Evolutionary conservation across 176 grass and related monocot species (phyloP).

Genomic region (Hordeum vulgare): MorexV3_pseudomolecules_assembly NC_058519.1:605597509-605598008

Average conservation of each 20-base stretch:
- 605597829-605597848: conserved; percentile 90
- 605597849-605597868: conserved; percentile 92
- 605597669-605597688: conserved; percentile 77
- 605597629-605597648: conserved; percentile 89
- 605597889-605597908: neutral
- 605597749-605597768: conserved; percentile 20
- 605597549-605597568: conserved; percentile 84
- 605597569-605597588: neutral
- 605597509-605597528: conserved; percentile 80
- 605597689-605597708: conserved; percentile 67
- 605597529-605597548: conserved; percentile 63
- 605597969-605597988: conserved; percentile 99
- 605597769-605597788: neutral
- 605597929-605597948: neutral
- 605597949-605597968: conserved; percentile 58
- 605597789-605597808: conserved; percentile 12
- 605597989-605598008: conserved; percentile 91
- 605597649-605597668: conserved; percentile 68
- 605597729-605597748: conserved; percentile 93
- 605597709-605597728: conserved; percentile 58
- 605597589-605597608: neutral
- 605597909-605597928: neutral
- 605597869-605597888: conserved; percentile 98
- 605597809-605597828: conserved; percentile 37
- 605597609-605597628: neutral